Conservation (phyloP, 1,139 yeast genomes). For the Yamadazyma diospyri region DNA sequence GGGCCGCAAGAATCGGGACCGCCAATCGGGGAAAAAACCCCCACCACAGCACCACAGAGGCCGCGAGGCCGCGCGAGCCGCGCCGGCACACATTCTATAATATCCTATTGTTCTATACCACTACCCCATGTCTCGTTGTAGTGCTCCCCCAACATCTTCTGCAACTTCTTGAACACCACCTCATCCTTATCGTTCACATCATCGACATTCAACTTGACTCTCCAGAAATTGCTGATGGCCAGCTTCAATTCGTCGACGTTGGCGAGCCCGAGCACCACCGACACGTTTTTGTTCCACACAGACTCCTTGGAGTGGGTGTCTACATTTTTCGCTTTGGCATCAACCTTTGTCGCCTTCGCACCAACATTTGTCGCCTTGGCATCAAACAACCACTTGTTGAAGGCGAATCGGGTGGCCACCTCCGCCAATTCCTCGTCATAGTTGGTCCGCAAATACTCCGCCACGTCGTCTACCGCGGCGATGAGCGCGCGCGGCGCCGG, state of each 20-base stretch:
- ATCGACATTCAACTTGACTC: slow-evolving; percentile 34
- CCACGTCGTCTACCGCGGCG: slow-evolving; percentile 51
- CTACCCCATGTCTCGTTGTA: slow-evolving; percentile 70
- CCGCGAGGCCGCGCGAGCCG: no score
- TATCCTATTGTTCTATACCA: slow-evolving; percentile 38
- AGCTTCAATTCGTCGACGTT: slow-evolving; percentile 55
- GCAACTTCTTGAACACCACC: slow-evolving; percentile 41
- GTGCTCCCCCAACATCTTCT: slow-evolving; percentile 50
- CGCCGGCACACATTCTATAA: no score
- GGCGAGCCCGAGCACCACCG: slow-evolving; percentile 75
- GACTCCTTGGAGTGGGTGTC: slow-evolving; percentile 6
- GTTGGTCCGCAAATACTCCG: slow-evolving; percentile 36
- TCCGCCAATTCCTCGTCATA: slow-evolving; percentile 68
- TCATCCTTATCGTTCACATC: slow-evolving; percentile 38
- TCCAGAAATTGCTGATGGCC: slow-evolving; percentile 60
- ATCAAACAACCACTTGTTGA: slow-evolving; percentile 52
- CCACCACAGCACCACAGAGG: no score
- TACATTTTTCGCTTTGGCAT: no score
- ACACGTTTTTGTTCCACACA: slow-evolving; percentile 38
- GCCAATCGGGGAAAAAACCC: no score
- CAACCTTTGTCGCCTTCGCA: no score
- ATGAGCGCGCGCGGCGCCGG: slow-evolving; percentile 70
- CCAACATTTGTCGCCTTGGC: slow-evolving; percentile 13
- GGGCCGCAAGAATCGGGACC: no score
- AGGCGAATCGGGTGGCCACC: slow-evolving; percentile 73